phyloP scores from a whole-genome alignment of 768 basidiomycete genomes.

The Tulasnella calospora region DNA sequence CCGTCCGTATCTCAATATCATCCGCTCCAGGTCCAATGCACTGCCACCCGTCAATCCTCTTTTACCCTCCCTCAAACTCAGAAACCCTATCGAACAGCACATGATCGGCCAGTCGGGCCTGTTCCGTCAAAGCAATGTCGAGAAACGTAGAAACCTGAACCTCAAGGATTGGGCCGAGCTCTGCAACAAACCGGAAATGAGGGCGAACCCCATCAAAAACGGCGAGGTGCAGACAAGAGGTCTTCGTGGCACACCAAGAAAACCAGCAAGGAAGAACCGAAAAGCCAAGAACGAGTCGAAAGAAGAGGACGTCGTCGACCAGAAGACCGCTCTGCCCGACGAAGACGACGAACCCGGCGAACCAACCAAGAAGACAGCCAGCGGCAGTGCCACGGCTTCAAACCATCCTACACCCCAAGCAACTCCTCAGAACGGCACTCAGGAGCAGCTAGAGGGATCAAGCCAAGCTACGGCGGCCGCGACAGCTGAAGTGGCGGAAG shows the following conservation, averaged over 20 bases:
- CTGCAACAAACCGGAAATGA: conserved; percentile 21
- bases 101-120: conserved; percentile 27
- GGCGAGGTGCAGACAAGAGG: conserved; percentile 13
- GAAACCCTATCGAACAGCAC: conserved; percentile 64
- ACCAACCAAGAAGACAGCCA: background rate
- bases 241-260: background rate
- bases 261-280: background rate
- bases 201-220: conserved; percentile 23
- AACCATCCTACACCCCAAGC: background rate
- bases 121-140: conserved; percentile 28
- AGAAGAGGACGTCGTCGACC: conserved; percentile 37
- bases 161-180: conserved; percentile 26
- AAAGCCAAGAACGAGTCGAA: conserved; percentile 34
- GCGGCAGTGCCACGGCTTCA: background rate
- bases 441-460: background rate
- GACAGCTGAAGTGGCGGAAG: conserved; percentile 25
- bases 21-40: conserved; percentile 53
- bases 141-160: conserved; percentile 24
- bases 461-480: background rate
- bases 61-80: conserved; percentile 69
- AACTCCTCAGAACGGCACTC: background rate
- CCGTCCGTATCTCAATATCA: conserved; percentile 23
- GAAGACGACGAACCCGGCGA: background rate
- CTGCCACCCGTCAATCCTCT: conserved; percentile 70
- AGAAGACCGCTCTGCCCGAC: background rate